Evolutionary conservation across 2,329 filamentous ascomycete genomes (phyloP), one percentile per base, ranked within the genome.

Genomic region (Phaeosphaeriaceae sp.): DNA sequence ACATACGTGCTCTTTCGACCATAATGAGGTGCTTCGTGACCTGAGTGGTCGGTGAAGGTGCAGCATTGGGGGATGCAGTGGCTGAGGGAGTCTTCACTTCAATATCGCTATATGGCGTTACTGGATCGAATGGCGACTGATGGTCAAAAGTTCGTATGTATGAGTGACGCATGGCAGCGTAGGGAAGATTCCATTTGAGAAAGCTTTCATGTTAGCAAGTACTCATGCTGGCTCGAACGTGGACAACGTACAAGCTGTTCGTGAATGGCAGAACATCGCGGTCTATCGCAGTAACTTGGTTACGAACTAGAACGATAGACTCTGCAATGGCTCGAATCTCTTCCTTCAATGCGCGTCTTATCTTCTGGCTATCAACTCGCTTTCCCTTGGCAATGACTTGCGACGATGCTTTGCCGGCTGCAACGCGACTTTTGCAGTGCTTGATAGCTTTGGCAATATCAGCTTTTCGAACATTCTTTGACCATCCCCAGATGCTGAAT

Each of bases 401-500:
- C 2, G 48, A 56, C 11, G 59, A 17, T 2, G 17, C 2, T 47
- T 68, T 65, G 31, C 67, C 61, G 15, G 60, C 42, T 51, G 53
- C 19, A 25, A 63, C 56, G 56, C 66, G 60, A 48, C 57, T 56
- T 56, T 70, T 46, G 49, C 57, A 9, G 24, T 59, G 41, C 44
- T 60, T 31, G 17, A 42, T 20, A 25, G 24, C 24, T n/a, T 48
- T 7, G 21, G 45, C 17, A 9, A 48, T 48, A 27, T 25, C 15
- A n/a, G 17, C n/a, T 54, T 22, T 46, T 5, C 68, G 44, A 0
- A 72, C 50, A 40, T 58, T 75, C 54, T 72, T 76, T 48, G 59
- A 71, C 53, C 69, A 63, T 6, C 60, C 60, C 75, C 74, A 76
- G 58, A 72, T 71, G 40, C 61, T 70, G 61, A 77, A 67, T 3